These are phyloP conservation scores for Fusarium drepaniforme DNA, from an alignment of 2,329 filamentous ascomycete genomes.

Conservation along the genomic window DNA sequence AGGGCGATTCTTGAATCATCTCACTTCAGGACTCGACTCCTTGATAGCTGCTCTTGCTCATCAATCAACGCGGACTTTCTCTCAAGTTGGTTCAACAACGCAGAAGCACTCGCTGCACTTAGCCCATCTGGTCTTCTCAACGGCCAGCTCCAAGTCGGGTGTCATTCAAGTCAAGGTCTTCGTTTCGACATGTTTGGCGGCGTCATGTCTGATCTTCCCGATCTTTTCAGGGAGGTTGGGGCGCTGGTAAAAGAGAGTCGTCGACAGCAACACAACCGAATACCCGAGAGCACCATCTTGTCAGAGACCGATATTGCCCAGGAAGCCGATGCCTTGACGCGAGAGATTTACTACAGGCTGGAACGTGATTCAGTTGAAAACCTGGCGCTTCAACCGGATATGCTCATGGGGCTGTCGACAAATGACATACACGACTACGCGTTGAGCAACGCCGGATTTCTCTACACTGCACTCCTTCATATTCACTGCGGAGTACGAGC, in stretches of 20 bases:
- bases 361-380: conserved; percentile 10
- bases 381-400: neutral
- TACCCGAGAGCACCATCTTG: neutral
- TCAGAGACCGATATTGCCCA: neutral
- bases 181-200: conserved; percentile 30
- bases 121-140: conserved; percentile 14
- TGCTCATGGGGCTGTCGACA: conserved; percentile 3
- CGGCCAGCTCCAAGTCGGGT: neutral
- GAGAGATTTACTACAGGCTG: conserved; percentile 10
- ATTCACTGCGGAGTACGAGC: conserved; percentile 13
- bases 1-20: conserved; percentile 17
- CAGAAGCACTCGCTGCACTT: conserved; percentile 26
- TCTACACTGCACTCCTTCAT: conserved; percentile 29
- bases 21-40: neutral
- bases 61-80: conserved; percentile 8
- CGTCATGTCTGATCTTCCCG: conserved; percentile 28
- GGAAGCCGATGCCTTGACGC: neutral
- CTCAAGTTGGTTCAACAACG: conserved; percentile 33
- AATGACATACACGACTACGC: conserved; percentile 27
- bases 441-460: conserved; percentile 28
- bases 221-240: conserved; percentile 24
- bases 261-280: neutral
- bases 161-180: neutral
- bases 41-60: rapidly evolving
- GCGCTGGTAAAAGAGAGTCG: conserved; percentile 2